Evolutionary conservation across 2,329 filamentous ascomycete species (phyloP), one percentile per base, ranked within the genome.

Genomic region (Cladosporium sp.): DNA sequence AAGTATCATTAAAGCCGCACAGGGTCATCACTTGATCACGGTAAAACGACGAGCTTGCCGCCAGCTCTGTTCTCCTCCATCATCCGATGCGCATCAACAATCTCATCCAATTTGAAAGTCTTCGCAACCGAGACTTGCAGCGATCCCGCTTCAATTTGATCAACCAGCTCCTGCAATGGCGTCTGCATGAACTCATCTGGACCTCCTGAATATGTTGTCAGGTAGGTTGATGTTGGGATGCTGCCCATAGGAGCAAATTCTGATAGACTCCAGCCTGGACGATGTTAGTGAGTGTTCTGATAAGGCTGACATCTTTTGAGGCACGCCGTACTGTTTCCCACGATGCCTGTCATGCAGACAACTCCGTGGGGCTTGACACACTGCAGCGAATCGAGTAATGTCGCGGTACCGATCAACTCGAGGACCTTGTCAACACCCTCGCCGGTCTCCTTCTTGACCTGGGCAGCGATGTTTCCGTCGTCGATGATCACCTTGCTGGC

Each of bases 311-410:
- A 11, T 36, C 3, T 37, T 1, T 2, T 8, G 5, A 6, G 47
- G 20, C 12, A 22, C 5, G 25, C 22, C 30, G 0, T 22, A 60
- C 61, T 69, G 56, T 77, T 74, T 4, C 76, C 76, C 12, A 79
- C 75, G 28, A 78, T 78, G 1, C 78, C 79, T 0, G 75, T 73
- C 72, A 80, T 72, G 60, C 76, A 80, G 1, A 79, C 74, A 19
- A 73, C 74, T 0, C 78, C 79, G 5, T 72, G 71, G 28, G 67
- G 58, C 36, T 67, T 70, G 1, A 69, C 68, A 67, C 76, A 78
- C 19, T 66, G 61, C 57, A 80, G 60, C n/a, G 76, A 79, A 60
- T 80, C 79, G 5, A 67, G 62, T 22, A 81, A 62, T 0, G 74
- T 77, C 2, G 69, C 72, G 1, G 73, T 73, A 0, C 78, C 79